Evolutionary conservation across 1,284 basidiomycete genomes (phyloP), one percentile per base, ranked within the genome.

Genomic region (Austropuccinia psidii): DNA sequence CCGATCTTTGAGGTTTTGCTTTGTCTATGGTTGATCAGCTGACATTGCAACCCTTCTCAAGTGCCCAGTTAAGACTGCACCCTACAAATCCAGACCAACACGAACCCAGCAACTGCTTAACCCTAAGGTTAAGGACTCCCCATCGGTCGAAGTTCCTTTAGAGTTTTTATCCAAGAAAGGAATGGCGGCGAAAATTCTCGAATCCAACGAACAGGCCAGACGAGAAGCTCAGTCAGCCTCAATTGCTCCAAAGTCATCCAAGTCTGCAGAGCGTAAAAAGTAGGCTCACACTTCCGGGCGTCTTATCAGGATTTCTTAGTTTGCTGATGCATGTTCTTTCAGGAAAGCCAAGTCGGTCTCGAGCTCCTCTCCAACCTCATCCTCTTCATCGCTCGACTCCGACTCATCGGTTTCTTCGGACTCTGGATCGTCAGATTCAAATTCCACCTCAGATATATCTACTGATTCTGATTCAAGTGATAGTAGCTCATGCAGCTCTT

Each of bases 151-250:
- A 37, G 45, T 70, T 9, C 68, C 68, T 2, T 27, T 45, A 24
- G 68, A 70, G 43, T 70, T 70, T 41, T 50, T 70, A 21, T 49
- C 29, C 11, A 70, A 70, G n/a, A 70, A 70, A 24, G 68, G 68
- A 47, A 61, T 70, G 24, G 68, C 68, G 7, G 68, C 33, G 29
- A 70, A 70, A 50, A 70, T 70, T n/a, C 61, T 70, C 43, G 55
- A 41, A 19, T 27, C 50, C 31, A 70, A 70, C 21, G 68, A 70
- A 41, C 50, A 49, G 13, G 31, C 58, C 31, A 54, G 68, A 37
- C 24, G 45, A 33, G 52, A 60, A 27, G 29, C 57, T 17, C n/a
- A 50, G n/a, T 50, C 45, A 21, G 50, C 35, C 19, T 27, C 35
- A 9, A n/a, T 17, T 3, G 47, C 17, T 21, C 29, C 66, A 27